Evolutionary conservation across 2,329 filamentous ascomycete genomes (phyloP).

Genomic region (Phaeosphaeriaceae sp.): DNA sequence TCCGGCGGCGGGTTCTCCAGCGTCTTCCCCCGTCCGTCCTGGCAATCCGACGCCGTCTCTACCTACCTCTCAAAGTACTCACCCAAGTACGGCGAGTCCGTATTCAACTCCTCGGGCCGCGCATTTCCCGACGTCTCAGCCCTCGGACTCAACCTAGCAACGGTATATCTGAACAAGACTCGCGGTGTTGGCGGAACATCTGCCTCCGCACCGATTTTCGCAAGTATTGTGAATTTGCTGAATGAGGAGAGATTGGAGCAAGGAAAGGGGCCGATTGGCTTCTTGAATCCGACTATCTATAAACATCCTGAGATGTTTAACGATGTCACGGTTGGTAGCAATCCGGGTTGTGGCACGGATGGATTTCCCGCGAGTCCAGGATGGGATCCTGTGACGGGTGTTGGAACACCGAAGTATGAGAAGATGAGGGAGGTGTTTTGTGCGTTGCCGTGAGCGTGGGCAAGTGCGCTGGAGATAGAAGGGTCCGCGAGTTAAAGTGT

Average conservation of each 20-base stretch:
- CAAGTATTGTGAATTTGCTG: conserved; percentile 64
- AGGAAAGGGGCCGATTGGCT: conserved; percentile 60
- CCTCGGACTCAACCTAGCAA: conserved; percentile 58
- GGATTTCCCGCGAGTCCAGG: conserved; percentile 34
- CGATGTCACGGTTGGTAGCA: conserved; percentile 49
- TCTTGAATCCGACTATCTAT: conserved; percentile 67
- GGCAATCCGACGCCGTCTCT: conserved; percentile 47
- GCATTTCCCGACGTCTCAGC: conserved; percentile 68
- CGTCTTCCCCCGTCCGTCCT: conserved; percentile 55
- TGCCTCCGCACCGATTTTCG: conserved; percentile 65
- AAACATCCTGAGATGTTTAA: conserved; percentile 51
- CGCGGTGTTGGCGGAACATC: conserved; percentile 56
- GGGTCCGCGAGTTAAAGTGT: too few species aligned
- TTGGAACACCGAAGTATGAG: conserved; percentile 22
- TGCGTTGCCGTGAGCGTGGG: not conserved
- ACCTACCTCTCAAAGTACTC: conserved; percentile 13
- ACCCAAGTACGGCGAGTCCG: conserved; percentile 14
- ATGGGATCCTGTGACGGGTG: conserved; percentile 40
- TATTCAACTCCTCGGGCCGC: conserved; percentile 52
- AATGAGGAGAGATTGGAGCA: conserved; percentile 65
- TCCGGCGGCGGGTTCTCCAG: conserved; percentile 57
- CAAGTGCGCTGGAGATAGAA: too few species aligned
- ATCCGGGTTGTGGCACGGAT: conserved; percentile 42
- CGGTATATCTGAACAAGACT: conserved; percentile 45
- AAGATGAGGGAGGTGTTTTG: conserved; percentile 26